A percentile compares a stretch with the other conserved stretches of the same genome.
Evolutionary conservation across 23 red algal genomes (phyloP).

Genomic region (Gracilariopsis chorda): DNA sequence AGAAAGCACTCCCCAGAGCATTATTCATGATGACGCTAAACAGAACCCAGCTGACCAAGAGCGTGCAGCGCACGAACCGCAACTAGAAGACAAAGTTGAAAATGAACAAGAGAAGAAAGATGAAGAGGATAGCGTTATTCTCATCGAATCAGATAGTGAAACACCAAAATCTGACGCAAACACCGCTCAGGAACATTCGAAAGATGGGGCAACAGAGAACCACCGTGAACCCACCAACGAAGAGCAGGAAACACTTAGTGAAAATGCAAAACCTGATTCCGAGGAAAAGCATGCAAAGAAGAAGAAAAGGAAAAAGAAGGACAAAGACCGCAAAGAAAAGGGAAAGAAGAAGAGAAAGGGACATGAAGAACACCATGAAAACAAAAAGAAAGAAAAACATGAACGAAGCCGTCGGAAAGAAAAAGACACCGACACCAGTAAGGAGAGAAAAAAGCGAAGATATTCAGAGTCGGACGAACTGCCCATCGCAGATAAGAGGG

Average conservation of each 20-base stretch:
- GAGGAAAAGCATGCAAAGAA: no score
- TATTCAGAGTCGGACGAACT: background rate
- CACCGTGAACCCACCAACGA: no score
- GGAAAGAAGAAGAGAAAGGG: background rate
- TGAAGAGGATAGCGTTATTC: no score
- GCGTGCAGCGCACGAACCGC: background rate
- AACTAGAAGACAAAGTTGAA: background rate
- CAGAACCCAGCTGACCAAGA: background rate
- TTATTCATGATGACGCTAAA: background rate
- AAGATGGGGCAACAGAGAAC: background rate
- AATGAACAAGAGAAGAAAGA: background rate
- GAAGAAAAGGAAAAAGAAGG: background rate
- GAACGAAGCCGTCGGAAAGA: background rate
- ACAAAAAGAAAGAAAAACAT: slow-evolving; percentile 31
- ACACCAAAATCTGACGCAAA: no score
- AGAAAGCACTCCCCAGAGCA: no score
- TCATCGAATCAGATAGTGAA: no score
- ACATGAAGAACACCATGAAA: no score
- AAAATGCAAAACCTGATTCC: no score
- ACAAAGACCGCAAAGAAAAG: background rate
- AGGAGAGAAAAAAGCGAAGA: background rate
- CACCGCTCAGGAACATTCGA: background rate
- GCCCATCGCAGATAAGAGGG: background rate
- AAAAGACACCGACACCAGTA: background rate
- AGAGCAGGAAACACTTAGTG: no score